Conservation (phyloP, 345 rosid species). For the Mercurialis annua region DNA sequence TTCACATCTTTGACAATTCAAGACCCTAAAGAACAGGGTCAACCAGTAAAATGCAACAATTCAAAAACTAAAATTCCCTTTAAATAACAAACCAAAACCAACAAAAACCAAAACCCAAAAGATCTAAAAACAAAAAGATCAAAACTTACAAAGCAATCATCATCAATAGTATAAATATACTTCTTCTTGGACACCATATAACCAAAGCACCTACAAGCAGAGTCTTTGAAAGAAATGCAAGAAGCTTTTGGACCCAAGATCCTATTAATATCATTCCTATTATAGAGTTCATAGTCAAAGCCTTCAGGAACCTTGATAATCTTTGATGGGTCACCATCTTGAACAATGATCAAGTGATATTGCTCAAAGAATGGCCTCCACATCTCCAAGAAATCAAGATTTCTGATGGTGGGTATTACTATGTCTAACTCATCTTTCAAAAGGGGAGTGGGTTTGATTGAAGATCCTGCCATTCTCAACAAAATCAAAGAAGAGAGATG, state of each 20-base stretch:
- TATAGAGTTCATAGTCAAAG: constrained; percentile 51
- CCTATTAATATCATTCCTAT: constrained; percentile 48
- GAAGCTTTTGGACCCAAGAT: constrained; percentile 55
- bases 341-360: constrained; percentile 51
- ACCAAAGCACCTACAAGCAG: constrained; percentile 56
- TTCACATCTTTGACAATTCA: neutral
- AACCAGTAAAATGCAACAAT: neutral
- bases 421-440: constrained; percentile 56
- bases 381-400: constrained; percentile 51
- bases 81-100: neutral
- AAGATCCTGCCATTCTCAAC: constrained; percentile 27
- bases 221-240: constrained; percentile 57
- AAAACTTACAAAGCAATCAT: constrained; percentile 50
- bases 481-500: neutral
- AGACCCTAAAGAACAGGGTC: neutral
- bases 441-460: constrained; percentile 31
- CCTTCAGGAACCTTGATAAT: constrained; percentile 51
- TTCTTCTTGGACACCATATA: constrained; percentile 46
- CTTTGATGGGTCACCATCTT: constrained; percentile 52
- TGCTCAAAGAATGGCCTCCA: constrained; percentile 54
- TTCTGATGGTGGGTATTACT: constrained; percentile 46
- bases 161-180: constrained; percentile 54
- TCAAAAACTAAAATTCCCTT: neutral
- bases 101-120: neutral
- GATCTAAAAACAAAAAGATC: neutral